phyloP scores from a whole-genome alignment of 208 protist genomes.

The Willaertia magna region DNA sequence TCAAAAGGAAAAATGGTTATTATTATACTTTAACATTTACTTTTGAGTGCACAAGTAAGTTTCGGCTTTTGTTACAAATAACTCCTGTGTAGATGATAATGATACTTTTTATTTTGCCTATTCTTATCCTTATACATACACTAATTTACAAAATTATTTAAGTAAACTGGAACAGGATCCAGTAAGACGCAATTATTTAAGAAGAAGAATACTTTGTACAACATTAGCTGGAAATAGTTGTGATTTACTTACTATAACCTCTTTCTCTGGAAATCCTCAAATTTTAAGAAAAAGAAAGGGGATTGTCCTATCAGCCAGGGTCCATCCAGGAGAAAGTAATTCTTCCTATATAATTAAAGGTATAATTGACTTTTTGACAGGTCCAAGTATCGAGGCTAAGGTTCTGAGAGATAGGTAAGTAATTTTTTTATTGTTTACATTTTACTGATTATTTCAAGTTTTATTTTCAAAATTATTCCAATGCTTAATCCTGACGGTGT shows the following conservation, averaged over 20 bases:
- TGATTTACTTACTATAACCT: conserved; percentile 4
- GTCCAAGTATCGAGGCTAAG: conserved; percentile 9
- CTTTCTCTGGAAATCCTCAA: conserved; percentile 1
- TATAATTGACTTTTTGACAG: conserved; percentile 66
- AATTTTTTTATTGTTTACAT: too few relatives aligned
- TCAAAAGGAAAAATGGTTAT: conserved; percentile 4
- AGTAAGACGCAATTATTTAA: neutral
- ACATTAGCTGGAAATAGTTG: neutral
- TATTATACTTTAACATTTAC: conserved; percentile 82
- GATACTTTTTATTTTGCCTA: conserved; percentile 79
- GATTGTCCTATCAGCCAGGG: conserved; percentile 72
- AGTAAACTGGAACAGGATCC: neutral
- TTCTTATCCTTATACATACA: conserved; percentile 90
- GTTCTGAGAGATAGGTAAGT: conserved; percentile 47
- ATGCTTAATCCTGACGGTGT: conserved; percentile 96
- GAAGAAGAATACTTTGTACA: conserved; percentile 8
- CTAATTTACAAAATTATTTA: conserved; percentile 44
- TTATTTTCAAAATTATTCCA: conserved; percentile 84
- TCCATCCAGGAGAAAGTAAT: conserved; percentile 93
- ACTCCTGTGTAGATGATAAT: conserved; percentile 46
- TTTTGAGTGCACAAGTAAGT: too few relatives aligned
- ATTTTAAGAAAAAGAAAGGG: conserved; percentile 18
- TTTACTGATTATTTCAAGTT: too few relatives aligned
- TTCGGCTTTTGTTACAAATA: too few relatives aligned
- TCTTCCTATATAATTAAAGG: conserved; percentile 87